phyloP scores from a whole-genome alignment of 2,329 filamentous ascomycete genomes.

The Mollisia scopiformis region DNA sequence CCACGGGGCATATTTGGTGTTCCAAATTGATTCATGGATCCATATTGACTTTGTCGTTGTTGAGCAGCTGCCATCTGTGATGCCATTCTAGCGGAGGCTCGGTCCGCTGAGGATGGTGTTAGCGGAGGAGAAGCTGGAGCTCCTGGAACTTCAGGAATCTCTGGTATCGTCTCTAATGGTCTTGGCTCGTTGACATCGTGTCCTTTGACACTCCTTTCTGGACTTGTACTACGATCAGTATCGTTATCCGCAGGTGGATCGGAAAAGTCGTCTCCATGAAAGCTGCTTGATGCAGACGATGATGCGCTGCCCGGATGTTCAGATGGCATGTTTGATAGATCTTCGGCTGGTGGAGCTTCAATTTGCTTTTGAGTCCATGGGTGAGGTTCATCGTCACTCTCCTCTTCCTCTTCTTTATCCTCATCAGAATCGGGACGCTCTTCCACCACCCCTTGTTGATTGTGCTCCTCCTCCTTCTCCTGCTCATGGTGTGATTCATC shows the following conservation, averaged over 20 bases:
- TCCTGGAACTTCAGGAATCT: constrained; percentile 3
- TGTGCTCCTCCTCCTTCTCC: constrained; percentile 1
- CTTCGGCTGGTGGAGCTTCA: constrained; percentile 3
- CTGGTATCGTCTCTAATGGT: background rate
- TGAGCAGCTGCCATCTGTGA: constrained; percentile 36
- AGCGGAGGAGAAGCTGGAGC: background rate
- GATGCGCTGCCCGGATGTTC: constrained; percentile 37
- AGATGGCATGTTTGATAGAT: constrained; percentile 26
- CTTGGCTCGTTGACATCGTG: constrained; percentile 14
- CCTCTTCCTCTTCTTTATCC: constrained; percentile 6
- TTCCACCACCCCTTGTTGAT: constrained; percentile 9
- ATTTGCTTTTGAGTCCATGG: constrained; percentile 22
- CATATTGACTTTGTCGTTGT: constrained; percentile 32
- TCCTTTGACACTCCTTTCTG: constrained; percentile 44
- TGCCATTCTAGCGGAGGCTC: constrained; percentile 33
- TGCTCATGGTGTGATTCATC: background rate
- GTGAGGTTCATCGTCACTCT: background rate
- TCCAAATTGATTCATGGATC: constrained; percentile 29
- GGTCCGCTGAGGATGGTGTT: constrained; percentile 19
- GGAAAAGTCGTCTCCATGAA: constrained; percentile 41
- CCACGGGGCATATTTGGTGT: constrained; percentile 45
- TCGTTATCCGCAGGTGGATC: constrained; percentile 41
- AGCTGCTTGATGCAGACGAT: constrained; percentile 33
- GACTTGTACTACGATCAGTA: constrained; percentile 49
- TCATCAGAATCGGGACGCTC: constrained; percentile 10